Evolutionary conservation across 2,329 filamentous ascomycete genomes (phyloP).

Genomic region (Aureobasidium sp.): DNA sequence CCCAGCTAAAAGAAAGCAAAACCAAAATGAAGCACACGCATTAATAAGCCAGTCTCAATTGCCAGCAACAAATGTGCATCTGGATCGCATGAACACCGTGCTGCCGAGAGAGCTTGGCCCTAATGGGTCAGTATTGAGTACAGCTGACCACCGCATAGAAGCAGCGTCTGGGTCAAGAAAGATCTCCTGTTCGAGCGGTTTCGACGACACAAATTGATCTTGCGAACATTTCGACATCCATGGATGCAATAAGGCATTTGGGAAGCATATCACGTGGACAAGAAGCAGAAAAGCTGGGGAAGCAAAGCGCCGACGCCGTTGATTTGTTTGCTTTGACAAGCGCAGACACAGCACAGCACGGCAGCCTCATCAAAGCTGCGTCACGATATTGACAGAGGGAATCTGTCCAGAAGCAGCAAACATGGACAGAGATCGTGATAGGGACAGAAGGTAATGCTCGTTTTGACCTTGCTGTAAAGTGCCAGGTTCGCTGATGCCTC

Average conservation of each 20-base stretch:
- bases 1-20: slow-evolving; percentile 2
- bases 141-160: neutral
- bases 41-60: neutral
- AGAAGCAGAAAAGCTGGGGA: neutral
- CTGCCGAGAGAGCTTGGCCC: too few relatives aligned
- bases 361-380: neutral
- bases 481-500: neutral
- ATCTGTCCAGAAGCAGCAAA: neutral
- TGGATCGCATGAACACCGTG: neutral
- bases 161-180: neutral
- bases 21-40: neutral
- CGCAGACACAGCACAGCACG: neutral
- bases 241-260: neutral
- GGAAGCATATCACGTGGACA: neutral
- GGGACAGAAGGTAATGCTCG: slow-evolving; percentile 36
- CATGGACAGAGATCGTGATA: slow-evolving; percentile 32
- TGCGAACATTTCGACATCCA: neutral
- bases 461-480: neutral
- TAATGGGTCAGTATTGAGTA: neutral
- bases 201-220: neutral
- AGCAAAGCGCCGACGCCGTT: neutral
- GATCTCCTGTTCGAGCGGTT: neutral
- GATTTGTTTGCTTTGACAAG: neutral
- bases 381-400: neutral
- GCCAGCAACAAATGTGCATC: slow-evolving; percentile 5